phyloP scores from a whole-genome alignment of 768 basidiomycete genomes.

The Strobilomyces confusus region DNA sequence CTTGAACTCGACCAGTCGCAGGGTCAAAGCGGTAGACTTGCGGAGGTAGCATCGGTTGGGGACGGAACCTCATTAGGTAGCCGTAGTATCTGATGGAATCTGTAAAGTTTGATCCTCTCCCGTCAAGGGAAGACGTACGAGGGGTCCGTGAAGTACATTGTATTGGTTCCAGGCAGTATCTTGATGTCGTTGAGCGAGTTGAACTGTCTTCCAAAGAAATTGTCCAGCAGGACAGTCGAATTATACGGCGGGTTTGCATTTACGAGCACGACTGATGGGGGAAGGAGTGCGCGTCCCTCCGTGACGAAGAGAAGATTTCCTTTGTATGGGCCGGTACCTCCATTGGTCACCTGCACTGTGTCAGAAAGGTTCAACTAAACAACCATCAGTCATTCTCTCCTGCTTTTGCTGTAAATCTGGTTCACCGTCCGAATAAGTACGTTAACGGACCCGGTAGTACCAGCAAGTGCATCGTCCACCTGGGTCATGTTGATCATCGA shows the following conservation, averaged over 20 bases:
- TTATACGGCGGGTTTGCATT: conserved; percentile 65
- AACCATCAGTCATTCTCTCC: not conserved
- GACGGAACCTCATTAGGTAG: conserved; percentile 61
- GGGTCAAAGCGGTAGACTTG: conserved; percentile 79
- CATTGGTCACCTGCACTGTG: conserved; percentile 66
- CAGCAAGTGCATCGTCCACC: conserved; percentile 43
- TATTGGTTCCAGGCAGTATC: conserved; percentile 60
- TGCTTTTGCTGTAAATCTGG: not conserved
- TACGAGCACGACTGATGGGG: conserved; percentile 62
- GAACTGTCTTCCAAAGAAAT: conserved; percentile 78
- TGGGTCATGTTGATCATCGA: conserved; percentile 59
- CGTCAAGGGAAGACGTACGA: conserved; percentile 38
- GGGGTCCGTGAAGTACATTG: conserved; percentile 75
- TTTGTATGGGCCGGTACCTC: conserved; percentile 61
- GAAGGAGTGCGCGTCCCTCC: conserved; percentile 59
- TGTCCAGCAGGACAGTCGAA: conserved; percentile 69
- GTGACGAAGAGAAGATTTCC: conserved; percentile 58
- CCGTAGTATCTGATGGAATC: conserved; percentile 53
- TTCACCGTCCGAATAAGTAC: conserved; percentile 45
- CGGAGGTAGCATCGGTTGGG: conserved; percentile 59
- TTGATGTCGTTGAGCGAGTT: conserved; percentile 82
- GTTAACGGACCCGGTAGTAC: conserved; percentile 38
- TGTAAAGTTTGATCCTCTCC: not conserved
- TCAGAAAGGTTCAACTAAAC: conserved; percentile 56
- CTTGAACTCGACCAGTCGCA: conserved; percentile 56